Conservation (phyloP, 148 eudicot species). For the Tetragonia tetragonoides region DNA sequence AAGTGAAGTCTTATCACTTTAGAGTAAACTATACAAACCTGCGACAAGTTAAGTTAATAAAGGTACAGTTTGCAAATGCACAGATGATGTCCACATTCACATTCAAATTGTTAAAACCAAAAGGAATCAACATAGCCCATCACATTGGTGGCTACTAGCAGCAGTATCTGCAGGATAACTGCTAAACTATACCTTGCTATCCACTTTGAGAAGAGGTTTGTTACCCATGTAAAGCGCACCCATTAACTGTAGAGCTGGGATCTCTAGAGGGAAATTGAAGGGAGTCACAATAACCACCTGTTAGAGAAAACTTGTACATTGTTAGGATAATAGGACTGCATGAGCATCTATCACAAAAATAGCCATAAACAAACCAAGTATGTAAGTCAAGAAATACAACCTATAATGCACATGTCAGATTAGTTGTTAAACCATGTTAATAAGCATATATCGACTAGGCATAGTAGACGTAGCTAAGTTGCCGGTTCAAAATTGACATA, state of each 20-base stretch:
- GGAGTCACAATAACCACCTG: conserved; percentile 93
- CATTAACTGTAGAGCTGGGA: conserved; percentile 95
- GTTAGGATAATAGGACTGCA: conserved; percentile 1
- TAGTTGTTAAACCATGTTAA: neutral
- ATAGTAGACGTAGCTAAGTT: neutral
- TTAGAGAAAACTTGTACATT: conserved; percentile 16
- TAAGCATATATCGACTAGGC: neutral
- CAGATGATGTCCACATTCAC: neutral
- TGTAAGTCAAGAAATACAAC: conserved; percentile 3
- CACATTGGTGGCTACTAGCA: neutral
- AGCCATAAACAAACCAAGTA: neutral
- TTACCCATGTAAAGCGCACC: conserved; percentile 99
- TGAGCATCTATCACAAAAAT: neutral
- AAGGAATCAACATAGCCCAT: neutral
- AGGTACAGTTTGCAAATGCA: neutral
- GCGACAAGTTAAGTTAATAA: neutral
- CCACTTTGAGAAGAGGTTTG: conserved; percentile 92
- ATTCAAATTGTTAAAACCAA: neutral
- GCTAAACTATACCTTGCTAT: conserved; percentile 70
- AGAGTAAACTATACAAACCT: neutral
- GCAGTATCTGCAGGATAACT: neutral
- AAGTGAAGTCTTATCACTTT: neutral
- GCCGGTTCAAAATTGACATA: neutral
- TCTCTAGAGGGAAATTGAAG: conserved; percentile 95
- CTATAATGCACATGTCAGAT: neutral